A percentile compares a stretch with the other conserved stretches of the same genome.
These are phyloP conservation scores for Phytophthora meadii DNA, from an alignment of 352 stramenopile species.

Conservation along the genomic window DNA sequence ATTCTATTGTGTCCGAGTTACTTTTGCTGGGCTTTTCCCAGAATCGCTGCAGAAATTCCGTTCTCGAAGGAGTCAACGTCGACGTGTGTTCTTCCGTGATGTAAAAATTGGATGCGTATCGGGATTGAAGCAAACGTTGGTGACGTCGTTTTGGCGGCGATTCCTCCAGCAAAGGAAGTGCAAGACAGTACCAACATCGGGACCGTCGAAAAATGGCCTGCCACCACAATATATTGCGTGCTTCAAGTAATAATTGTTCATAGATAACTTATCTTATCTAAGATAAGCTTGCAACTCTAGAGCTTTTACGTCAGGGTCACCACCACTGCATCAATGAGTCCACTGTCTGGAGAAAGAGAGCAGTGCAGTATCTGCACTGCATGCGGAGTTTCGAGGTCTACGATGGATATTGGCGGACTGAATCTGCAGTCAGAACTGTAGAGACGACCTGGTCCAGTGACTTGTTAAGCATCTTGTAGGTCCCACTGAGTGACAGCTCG, in stretches of 20 bases:
- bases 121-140: slow-evolving; percentile 4
- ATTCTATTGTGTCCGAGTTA: too few relatives aligned
- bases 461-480: neutral
- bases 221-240: too few relatives aligned
- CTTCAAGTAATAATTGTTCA: too few relatives aligned
- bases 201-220: slow-evolving; percentile 24
- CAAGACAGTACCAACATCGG: slow-evolving; percentile 54
- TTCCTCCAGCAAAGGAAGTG: slow-evolving; percentile 40
- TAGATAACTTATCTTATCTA: too few relatives aligned
- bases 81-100: slow-evolving; percentile 42
- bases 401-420: neutral
- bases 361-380: too few relatives aligned
- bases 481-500: slow-evolving; percentile 17
- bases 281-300: too few relatives aligned
- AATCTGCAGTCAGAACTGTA: slow-evolving; percentile 1
- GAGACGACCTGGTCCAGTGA: neutral
- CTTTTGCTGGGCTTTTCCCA: too few relatives aligned
- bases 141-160: slow-evolving; percentile 7
- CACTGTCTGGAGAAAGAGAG: too few relatives aligned
- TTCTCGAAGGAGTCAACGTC: slow-evolving; percentile 52
- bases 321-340: too few relatives aligned
- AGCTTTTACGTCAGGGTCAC: too few relatives aligned
- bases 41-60: too few relatives aligned
- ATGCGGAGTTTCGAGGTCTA: too few relatives aligned
- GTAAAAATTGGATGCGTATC: neutral